A percentile compares a stretch with the other conserved stretches of the same genome.
These are phyloP conservation scores for Eutrema yunnanense DNA, from an alignment of 345 rosid genomes.

Conservation along the genomic window DNA sequence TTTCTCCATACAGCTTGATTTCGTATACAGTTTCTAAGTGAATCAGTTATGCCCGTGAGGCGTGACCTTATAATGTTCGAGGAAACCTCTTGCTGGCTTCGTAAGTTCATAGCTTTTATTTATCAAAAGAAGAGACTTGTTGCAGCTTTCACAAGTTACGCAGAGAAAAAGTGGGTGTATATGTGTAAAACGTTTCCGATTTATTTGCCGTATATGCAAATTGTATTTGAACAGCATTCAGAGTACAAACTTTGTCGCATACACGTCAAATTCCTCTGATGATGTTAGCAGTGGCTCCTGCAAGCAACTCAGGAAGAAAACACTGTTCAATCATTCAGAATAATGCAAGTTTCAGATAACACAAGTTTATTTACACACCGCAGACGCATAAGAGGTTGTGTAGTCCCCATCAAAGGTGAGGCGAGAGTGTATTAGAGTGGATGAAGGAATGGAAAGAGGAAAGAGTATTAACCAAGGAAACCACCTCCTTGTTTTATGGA, in stretches of 20 bases:
- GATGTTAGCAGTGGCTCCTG: conserved; percentile 77
- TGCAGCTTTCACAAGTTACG: background rate
- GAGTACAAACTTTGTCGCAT: conserved; percentile 42
- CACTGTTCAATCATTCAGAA: background rate
- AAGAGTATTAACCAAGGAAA: too few species aligned
- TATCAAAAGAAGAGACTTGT: background rate
- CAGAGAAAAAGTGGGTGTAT: background rate
- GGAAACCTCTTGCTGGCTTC: background rate
- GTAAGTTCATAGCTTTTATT: background rate
- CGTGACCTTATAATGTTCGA: background rate
- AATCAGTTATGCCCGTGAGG: background rate
- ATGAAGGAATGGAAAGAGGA: too few species aligned
- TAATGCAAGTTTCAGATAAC: background rate
- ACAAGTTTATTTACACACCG: conserved; percentile 32
- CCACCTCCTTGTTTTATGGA: too few species aligned
- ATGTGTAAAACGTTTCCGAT: background rate
- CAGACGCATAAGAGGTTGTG: conserved; percentile 20
- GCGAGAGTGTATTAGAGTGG: too few species aligned
- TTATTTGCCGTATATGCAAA: conserved; percentile 1
- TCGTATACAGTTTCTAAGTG: background rate
- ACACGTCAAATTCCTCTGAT: conserved; percentile 48
- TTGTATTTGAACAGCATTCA: conserved; percentile 14
- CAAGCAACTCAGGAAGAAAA: conserved; percentile 10
- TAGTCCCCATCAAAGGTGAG: conserved; percentile 19
- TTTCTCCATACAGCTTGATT: background rate